A percentile compares a stretch with the other conserved stretches of the same genome.
These are phyloP conservation scores for Coemansia guatemalensis DNA, from an alignment of 192 early-diverging fungal species.

Conservation along the genomic window DNA sequence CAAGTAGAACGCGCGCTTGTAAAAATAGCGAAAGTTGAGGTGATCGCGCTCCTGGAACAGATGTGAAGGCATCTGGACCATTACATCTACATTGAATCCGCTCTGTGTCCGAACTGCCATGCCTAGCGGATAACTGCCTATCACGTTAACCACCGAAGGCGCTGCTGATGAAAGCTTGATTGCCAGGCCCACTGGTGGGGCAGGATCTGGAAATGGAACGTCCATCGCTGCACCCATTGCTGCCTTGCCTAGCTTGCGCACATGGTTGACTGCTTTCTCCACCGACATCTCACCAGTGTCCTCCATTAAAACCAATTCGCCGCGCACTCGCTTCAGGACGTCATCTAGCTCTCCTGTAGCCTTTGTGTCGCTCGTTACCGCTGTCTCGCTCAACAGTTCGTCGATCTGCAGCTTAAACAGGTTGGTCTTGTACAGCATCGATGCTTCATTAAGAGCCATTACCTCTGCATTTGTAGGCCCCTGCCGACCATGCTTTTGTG, in stretches of 20 bases:
- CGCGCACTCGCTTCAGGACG: constrained; percentile 57
- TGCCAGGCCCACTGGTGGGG: constrained; percentile 65
- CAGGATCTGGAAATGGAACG: constrained; percentile 78
- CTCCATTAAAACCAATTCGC: constrained; percentile 12
- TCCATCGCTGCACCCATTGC: constrained; percentile 3
- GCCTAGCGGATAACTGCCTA: constrained; percentile 87
- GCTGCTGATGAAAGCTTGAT: constrained; percentile 78
- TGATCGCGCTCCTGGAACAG: constrained; percentile 92
- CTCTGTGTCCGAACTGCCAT: constrained; percentile 59
- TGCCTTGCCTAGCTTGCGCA: constrained; percentile 58
- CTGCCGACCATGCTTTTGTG: background rate
- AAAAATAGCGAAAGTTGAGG: constrained; percentile 90
- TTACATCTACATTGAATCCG: constrained; percentile 83
- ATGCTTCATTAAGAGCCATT: constrained; percentile 77
- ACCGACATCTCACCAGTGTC: constrained; percentile 23
- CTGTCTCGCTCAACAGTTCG: constrained; percentile 33
- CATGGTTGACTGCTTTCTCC: constrained; percentile 26
- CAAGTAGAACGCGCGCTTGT: constrained; percentile 94
- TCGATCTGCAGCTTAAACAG: constrained; percentile 85
- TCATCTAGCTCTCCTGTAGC: constrained; percentile 36
- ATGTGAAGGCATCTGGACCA: constrained; percentile 82
- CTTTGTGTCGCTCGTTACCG: constrained; percentile 18
- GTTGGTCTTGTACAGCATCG: constrained; percentile 84
- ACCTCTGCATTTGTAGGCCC: constrained; percentile 77
- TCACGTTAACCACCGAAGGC: constrained; percentile 74